Conservation (phyloP, 1,139 yeast genomes). For the Saccharomycopsis hybrid region DNA sequence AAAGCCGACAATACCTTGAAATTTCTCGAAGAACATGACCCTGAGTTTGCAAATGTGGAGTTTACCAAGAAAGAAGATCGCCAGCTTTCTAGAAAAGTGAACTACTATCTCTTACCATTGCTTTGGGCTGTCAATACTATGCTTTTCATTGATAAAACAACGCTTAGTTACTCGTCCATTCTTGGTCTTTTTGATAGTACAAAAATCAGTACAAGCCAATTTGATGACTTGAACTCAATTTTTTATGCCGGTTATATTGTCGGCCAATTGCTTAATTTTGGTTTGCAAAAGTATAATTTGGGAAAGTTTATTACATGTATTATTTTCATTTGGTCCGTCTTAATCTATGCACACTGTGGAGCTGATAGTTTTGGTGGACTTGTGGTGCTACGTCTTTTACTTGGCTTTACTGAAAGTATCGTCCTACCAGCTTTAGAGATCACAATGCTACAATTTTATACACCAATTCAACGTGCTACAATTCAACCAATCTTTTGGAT, state of each 20-base stretch:
- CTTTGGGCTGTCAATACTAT: conserved; percentile 31
- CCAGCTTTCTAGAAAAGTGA: conserved; percentile 28
- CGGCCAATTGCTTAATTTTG: conserved; percentile 33
- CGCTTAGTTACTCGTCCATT: conserved; percentile 39
- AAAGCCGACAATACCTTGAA: conserved; percentile 33
- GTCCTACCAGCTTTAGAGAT: conserved; percentile 33
- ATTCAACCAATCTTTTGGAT: conserved; percentile 34
- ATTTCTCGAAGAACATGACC: conserved; percentile 28
- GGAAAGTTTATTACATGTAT: conserved; percentile 28
- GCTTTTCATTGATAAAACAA: conserved; percentile 41
- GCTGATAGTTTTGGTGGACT: conserved; percentile 31
- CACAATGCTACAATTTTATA: conserved; percentile 33
- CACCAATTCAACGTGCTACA: conserved; percentile 31
- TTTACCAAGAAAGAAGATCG: conserved; percentile 31
- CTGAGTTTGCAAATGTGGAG: conserved; percentile 20
- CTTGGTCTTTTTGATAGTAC: conserved; percentile 41
- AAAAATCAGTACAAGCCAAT: conserved; percentile 31
- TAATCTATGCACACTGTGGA: conserved; percentile 31
- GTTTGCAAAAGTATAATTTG: conserved; percentile 33
- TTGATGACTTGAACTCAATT: conserved; percentile 35
- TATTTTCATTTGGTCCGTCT: conserved; percentile 29
- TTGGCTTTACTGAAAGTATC: conserved; percentile 33
- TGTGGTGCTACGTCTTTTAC: conserved; percentile 30
- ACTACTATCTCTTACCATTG: conserved; percentile 29
- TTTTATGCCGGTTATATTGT: conserved; percentile 40